Percentiles rank a stretch among this genome's conserved stretches.
These are phyloP conservation scores for Paramecium tetraurelia DNA, from an alignment of 73 alveolate species.

Conservation along the genomic window DNA sequence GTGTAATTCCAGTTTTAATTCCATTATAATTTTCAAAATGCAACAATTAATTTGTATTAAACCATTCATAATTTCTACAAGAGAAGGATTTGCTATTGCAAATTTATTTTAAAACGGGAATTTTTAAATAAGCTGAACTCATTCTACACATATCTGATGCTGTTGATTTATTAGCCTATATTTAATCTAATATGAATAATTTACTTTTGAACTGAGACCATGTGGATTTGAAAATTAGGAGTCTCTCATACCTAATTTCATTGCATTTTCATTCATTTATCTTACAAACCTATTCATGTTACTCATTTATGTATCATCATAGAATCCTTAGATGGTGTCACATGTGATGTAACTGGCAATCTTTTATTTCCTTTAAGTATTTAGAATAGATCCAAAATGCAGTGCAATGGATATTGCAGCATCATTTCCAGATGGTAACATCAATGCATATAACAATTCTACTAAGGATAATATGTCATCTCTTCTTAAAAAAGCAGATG, in stretches of 20 bases:
- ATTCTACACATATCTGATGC: slow-evolving; percentile 60
- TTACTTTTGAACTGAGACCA: slow-evolving; percentile 60
- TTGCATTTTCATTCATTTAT: slow-evolving; percentile 64
- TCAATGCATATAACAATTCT: slow-evolving; percentile 71
- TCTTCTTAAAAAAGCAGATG: slow-evolving; percentile 70
- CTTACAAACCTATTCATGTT: slow-evolving; percentile 55
- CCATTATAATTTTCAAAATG: slow-evolving; percentile 69
- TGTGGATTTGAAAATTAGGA: slow-evolving; percentile 68
- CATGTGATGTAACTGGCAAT: not conserved
- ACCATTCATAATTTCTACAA: slow-evolving; percentile 76
- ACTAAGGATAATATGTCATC: slow-evolving; percentile 62
- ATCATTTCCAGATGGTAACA: slow-evolving; percentile 78
- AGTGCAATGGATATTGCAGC: slow-evolving; percentile 72
- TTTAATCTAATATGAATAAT: not conserved
- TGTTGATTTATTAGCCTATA: slow-evolving; percentile 60
- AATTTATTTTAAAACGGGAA: slow-evolving; percentile 42
- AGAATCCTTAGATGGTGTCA: not conserved
- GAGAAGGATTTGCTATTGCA: slow-evolving; percentile 50
- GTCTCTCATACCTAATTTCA: slow-evolving; percentile 55
- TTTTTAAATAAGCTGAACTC: slow-evolving; percentile 39
- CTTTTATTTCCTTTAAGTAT: not conserved
- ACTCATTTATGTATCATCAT: not conserved
- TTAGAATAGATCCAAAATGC: slow-evolving; percentile 47
- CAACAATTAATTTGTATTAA: slow-evolving; percentile 79
- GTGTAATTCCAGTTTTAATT: slow-evolving; percentile 86